These are phyloP conservation scores for Phytophthora cryptogea DNA, from an alignment of 352 stramenopile species.

Conservation along the genomic window DNA sequence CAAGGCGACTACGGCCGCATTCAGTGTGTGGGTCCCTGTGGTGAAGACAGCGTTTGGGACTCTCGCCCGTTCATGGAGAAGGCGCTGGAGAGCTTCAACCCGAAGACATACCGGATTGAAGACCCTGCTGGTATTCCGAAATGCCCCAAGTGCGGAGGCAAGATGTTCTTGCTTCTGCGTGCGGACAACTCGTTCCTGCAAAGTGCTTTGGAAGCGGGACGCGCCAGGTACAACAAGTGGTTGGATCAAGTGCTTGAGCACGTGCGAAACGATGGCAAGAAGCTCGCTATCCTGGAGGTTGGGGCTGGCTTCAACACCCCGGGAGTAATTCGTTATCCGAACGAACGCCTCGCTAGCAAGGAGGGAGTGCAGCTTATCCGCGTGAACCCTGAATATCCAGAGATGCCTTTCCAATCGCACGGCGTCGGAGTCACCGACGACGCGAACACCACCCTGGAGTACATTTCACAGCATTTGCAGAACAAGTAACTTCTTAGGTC, in stretches of 20 bases:
- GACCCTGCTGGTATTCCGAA: conserved; percentile 51
- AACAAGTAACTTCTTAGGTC: conserved; percentile 2
- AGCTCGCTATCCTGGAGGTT: conserved; percentile 72
- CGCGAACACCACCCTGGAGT: conserved; percentile 50
- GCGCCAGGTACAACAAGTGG: conserved; percentile 47
- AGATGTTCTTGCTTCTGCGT: conserved; percentile 58
- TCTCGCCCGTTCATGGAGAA: conserved; percentile 59
- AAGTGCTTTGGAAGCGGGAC: conserved; percentile 40
- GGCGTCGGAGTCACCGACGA: conserved; percentile 50
- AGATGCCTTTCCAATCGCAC: conserved; percentile 60
- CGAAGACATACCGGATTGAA: conserved; percentile 58
- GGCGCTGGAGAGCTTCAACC: conserved; percentile 53
- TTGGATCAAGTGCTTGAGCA: conserved; percentile 31
- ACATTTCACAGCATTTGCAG: conserved; percentile 27
- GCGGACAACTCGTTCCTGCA: conserved; percentile 57
- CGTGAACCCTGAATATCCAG: conserved; percentile 55
- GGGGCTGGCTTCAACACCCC: conserved; percentile 79
- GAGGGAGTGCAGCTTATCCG: conserved; percentile 59
- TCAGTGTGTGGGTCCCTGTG: conserved; percentile 55
- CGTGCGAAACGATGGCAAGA: conserved; percentile 47
- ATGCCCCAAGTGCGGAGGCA: conserved; percentile 54
- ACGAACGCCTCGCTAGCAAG: conserved; percentile 49
- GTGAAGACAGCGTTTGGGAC: conserved; percentile 52
- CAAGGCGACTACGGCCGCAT: conserved; percentile 70
- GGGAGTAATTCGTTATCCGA: conserved; percentile 55